These are phyloP conservation scores for Pleurozium schreberi DNA, from an alignment of 225 moss, liverwort and hornwort species.

Conservation along the genomic window DNA sequence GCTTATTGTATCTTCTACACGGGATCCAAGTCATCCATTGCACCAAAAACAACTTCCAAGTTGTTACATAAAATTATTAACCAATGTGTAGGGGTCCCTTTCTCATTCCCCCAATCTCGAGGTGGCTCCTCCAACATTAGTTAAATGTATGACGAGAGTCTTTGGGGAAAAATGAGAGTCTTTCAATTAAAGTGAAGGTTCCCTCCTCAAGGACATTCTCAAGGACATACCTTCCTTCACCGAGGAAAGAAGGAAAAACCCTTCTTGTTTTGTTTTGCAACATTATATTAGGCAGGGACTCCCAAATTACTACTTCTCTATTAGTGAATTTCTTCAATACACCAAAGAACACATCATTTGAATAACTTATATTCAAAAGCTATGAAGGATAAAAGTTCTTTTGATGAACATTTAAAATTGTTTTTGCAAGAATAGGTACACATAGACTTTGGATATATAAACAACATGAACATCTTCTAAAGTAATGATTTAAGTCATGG, in stretches of 20 bases:
- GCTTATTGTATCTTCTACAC: background rate
- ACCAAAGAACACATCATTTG: background rate
- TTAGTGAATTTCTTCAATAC: too few relatives aligned
- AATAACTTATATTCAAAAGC: background rate
- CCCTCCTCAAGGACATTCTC: background rate
- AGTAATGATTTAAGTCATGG: background rate
- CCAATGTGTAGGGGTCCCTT: background rate
- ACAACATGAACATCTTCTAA: background rate
- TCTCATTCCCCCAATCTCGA: background rate
- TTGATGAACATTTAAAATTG: background rate
- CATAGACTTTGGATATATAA: background rate
- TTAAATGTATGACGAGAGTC: background rate
- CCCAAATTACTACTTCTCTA: background rate
- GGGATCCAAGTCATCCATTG: background rate
- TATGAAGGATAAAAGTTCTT: background rate
- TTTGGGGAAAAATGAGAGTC: background rate
- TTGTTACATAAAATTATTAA: background rate
- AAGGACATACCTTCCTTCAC: background rate
- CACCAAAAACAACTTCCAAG: accelerated
- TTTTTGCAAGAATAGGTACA: background rate
- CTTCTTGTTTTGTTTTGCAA: background rate
- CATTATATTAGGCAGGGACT: too few relatives aligned
- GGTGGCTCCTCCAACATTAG: background rate
- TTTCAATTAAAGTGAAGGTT: background rate
- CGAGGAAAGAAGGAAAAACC: background rate